Evolutionary conservation across 169 alveolate genomes (phyloP), one percentile per base, ranked within the genome.

Genomic region (Babesia ovis): DNA sequence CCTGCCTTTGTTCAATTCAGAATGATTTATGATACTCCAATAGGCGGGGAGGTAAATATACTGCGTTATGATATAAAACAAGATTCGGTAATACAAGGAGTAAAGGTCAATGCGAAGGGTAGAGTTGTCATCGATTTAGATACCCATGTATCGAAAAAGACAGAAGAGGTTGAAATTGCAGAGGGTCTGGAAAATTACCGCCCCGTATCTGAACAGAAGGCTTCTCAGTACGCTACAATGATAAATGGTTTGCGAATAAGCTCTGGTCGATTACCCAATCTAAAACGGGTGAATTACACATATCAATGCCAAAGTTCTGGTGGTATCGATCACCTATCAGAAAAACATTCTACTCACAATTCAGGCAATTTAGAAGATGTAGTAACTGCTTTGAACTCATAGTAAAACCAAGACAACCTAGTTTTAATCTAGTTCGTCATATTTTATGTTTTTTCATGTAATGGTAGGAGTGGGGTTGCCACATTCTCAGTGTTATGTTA

Each of bases 231-330:
- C 25, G 34, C 67, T n/a, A 27, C 35, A 12, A 32, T 79, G 56
- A 6, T 79, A 16, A 34, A 55, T 6, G 29, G 55, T 20, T 18
- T 70, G 42, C 69, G 29, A 2, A 59, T 77, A 27, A 4, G 32
- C 27, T 31, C 59, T 16, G 41, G 31, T n/a, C 51, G 41, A 27
- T 66, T 79, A 11, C 41, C 81, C 11, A 68, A 68, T 39, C 45
- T 79, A 58, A 79, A 79, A 50, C 35, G 62, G 8, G 86, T 79
- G 29, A 70, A 81, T 27, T 79, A 79, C 56, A 69, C 39, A 37
- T 79, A 68, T 39, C 57, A 69, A 41, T 68, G 86, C 48, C 86
- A 79, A 73, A 79, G 86, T 48, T 79, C 86, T 31, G 86, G 86
- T 6, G 83, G 50, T 11, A 32, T 5, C 23, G 35, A 45, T 0